Evolutionary conservation across 352 stramenopile species (phyloP).

Genomic region (Phytophthora foliorum): DNA sequence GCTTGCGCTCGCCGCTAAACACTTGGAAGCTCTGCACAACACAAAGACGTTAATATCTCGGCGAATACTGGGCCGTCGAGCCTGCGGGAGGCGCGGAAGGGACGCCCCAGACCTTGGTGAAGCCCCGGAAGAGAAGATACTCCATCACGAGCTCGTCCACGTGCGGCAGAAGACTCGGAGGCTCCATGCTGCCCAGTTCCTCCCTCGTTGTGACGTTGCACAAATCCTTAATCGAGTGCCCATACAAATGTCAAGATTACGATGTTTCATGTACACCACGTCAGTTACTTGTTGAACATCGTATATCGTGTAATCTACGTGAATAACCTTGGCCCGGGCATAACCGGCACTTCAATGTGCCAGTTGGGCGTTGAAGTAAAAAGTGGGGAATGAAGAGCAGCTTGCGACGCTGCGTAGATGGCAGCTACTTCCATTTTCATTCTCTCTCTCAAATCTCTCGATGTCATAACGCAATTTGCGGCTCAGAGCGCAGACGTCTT

Average conservation of each 20-base stretch:
- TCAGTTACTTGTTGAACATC: not conserved
- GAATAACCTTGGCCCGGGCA: not conserved
- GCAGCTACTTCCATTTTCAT: not conserved
- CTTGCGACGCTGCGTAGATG: constrained; percentile 34
- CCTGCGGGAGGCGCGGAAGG: not conserved
- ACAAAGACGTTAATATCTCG: constrained; percentile 16
- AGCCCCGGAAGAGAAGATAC: constrained; percentile 88
- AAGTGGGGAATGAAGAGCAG: constrained; percentile 24
- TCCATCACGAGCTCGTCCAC: constrained; percentile 90
- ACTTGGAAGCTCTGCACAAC: constrained; percentile 74
- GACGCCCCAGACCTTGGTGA: constrained; percentile 64
- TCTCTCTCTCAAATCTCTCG: not conserved
- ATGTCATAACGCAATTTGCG: constrained; percentile 40
- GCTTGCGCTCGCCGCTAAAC: constrained; percentile 78
- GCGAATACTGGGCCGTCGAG: not conserved
- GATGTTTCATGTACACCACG: not conserved
- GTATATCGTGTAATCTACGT: not conserved
- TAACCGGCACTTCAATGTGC: constrained; percentile 18
- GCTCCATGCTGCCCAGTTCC: constrained; percentile 34
- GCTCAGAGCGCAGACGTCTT: constrained; percentile 8
- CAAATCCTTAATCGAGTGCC: constrained; percentile 26
- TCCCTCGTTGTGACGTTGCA: constrained; percentile 32
- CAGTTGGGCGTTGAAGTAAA: constrained; percentile 43
- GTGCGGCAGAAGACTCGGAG: constrained; percentile 68
- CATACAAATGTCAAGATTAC: constrained; percentile 37